Conservation (phyloP, 768 basidiomycete genomes). For the Serendipita sp. region DNA sequence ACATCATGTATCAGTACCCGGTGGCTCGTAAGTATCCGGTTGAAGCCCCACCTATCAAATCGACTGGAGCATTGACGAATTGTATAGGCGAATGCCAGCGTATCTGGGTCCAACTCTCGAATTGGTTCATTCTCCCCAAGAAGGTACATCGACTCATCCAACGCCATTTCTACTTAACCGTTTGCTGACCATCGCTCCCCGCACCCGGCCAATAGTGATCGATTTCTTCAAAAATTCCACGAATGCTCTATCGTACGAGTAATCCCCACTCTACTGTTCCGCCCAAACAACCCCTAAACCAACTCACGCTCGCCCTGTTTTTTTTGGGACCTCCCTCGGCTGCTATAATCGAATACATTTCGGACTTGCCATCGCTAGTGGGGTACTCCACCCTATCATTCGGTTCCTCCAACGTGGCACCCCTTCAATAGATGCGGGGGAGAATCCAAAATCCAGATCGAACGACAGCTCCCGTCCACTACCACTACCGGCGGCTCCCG, state of each 20-base stretch:
- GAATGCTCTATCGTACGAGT: background rate
- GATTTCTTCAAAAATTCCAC: background rate
- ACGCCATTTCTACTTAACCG: background rate
- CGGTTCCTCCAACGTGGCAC: too few species aligned
- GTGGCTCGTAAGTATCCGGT: background rate
- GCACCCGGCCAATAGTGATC: background rate
- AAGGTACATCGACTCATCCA: background rate
- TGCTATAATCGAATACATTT: too few species aligned
- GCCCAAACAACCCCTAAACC: too few species aligned
- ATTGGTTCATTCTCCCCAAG: background rate
- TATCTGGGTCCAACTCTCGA: conserved; percentile 3
- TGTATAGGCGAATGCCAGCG: background rate
- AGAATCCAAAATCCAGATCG: too few species aligned
- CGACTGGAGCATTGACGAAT: background rate
- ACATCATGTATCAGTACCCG: conserved; percentile 1
- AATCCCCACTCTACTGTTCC: background rate
- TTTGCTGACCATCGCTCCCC: background rate
- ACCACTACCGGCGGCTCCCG: too few species aligned
- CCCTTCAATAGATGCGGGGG: too few species aligned
- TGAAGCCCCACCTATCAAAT: too few species aligned
- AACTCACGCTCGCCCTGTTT: background rate
- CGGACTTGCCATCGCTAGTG: too few species aligned
- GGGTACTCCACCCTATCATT: too few species aligned
- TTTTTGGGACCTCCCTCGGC: too few species aligned
- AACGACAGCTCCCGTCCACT: too few species aligned